A percentile compares a stretch with the other conserved stretches of the same genome.
Conservation (phyloP, 768 basidiomycete species). For the Russula virescens region DNA sequence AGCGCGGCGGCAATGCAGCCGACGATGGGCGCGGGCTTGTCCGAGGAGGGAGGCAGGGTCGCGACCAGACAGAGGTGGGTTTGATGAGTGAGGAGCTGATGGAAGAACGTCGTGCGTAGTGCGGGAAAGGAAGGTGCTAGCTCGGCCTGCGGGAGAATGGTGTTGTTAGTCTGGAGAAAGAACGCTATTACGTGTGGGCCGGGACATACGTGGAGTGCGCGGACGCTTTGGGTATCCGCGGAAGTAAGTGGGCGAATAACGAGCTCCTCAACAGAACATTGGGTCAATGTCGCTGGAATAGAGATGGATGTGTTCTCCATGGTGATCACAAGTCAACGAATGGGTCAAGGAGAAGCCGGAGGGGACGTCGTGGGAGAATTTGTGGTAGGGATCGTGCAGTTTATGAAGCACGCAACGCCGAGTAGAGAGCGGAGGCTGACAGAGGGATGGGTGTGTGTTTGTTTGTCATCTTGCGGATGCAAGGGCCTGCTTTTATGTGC, state of each 20-base stretch:
- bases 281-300: background rate
- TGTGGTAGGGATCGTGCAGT: too few relatives aligned
- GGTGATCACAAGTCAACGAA: background rate
- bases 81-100: slow-evolving; percentile 20
- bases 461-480: slow-evolving; percentile 19
- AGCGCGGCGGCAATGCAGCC: slow-evolving; percentile 23
- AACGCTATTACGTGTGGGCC: background rate
- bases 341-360: background rate
- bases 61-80: slow-evolving; percentile 21
- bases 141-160: background rate
- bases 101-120: slow-evolving; percentile 18
- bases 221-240: slow-evolving; percentile 18
- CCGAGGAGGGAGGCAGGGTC: slow-evolving; percentile 10
- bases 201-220: slow-evolving; percentile 19
- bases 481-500: background rate
- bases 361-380: background rate
- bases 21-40: slow-evolving; percentile 6
- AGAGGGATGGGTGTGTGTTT: background rate
- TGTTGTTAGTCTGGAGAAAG: background rate
- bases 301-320: slow-evolving; percentile 19
- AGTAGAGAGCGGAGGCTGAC: slow-evolving; percentile 16
- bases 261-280: slow-evolving; percentile 13
- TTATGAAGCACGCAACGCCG: slow-evolving; percentile 1
- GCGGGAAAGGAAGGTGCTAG: slow-evolving; percentile 9
- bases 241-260: slow-evolving; percentile 20